Evolutionary conservation across 495 filamentous ascomycete genomes (phyloP).

Genomic region (Talaromyces adpressus): DNA sequence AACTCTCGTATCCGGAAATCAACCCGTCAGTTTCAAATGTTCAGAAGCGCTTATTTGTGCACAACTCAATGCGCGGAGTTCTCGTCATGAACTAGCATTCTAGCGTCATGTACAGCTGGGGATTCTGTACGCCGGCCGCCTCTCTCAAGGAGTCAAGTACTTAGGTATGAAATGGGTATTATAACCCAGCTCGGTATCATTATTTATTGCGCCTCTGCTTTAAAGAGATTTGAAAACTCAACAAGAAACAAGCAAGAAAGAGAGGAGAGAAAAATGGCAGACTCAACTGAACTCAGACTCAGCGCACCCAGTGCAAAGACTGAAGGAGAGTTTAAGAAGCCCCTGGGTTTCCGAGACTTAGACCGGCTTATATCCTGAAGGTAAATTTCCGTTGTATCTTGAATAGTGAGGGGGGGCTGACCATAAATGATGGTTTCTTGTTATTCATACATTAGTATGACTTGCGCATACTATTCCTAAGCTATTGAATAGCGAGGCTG

Average conservation of each 20-base stretch:
- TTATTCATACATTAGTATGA: no score
- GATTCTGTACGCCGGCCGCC: background rate
- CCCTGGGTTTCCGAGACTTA: background rate
- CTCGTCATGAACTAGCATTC: background rate
- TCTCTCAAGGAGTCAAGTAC: background rate
- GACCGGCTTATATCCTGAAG: background rate
- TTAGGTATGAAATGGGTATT: background rate
- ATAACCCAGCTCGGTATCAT: background rate
- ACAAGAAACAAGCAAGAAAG: background rate
- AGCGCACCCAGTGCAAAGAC: background rate
- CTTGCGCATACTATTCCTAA: no score
- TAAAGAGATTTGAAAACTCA: background rate
- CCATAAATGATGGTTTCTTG: no score
- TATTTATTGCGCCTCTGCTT: background rate
- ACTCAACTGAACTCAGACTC: background rate
- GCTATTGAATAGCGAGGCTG: no score
- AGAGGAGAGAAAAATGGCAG: background rate
- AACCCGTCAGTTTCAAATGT: no score
- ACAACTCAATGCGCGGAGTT: background rate
- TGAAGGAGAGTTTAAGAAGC: background rate
- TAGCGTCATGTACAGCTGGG: background rate
- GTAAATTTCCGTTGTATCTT: background rate
- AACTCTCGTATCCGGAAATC: no score
- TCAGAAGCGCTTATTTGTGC: no score
- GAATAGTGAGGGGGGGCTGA: background rate